Evolutionary conservation across 768 basidiomycete species (phyloP).

Genomic region (Strobilomyces confusus): DNA sequence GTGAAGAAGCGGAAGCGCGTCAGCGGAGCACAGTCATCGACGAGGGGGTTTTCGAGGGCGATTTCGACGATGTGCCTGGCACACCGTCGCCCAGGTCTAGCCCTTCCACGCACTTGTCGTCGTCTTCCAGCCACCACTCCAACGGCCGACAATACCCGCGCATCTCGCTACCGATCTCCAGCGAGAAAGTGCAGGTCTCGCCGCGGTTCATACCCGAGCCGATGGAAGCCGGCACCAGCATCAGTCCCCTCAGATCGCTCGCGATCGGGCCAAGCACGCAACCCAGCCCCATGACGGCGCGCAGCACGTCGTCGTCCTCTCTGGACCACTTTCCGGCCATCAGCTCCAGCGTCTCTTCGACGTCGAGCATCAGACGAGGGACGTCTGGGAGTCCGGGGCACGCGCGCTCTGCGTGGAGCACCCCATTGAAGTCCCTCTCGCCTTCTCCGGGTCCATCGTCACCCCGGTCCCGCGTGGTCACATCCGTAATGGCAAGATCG

Average conservation of each 20-base stretch:
- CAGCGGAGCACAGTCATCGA: constrained; percentile 28
- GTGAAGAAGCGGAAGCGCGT: constrained; percentile 55
- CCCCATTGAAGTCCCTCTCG: constrained; percentile 29
- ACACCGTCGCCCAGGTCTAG: constrained; percentile 8
- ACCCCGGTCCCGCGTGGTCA: constrained; percentile 11
- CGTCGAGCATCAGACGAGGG: constrained; percentile 18
- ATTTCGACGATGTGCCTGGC: constrained; percentile 30
- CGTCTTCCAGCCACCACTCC: constrained; percentile 18
- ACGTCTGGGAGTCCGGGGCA: constrained; percentile 13
- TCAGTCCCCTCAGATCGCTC: constrained; percentile 24
- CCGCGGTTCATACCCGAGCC: constrained; percentile 49
- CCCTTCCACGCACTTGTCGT: constrained; percentile 6
- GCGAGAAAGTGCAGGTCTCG: constrained; percentile 54
- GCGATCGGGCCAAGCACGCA: constrained; percentile 3
- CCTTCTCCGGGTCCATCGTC: constrained; percentile 15
- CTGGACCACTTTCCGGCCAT: constrained; percentile 33
- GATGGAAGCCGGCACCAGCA: constrained; percentile 46
- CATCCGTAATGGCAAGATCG: constrained; percentile 7
- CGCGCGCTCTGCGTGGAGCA: constrained; percentile 37
- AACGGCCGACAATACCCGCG: constrained; percentile 29
- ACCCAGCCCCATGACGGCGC: constrained; percentile 7
- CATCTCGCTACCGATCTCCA: constrained; percentile 31
- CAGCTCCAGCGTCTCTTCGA: constrained; percentile 28
- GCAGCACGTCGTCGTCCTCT: constrained; percentile 20
- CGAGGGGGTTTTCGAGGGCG: constrained; percentile 55